These are phyloP conservation scores for Tarenaya hassleriana DNA, from an alignment of 345 rosid species.

Conservation along the genomic window DNA sequence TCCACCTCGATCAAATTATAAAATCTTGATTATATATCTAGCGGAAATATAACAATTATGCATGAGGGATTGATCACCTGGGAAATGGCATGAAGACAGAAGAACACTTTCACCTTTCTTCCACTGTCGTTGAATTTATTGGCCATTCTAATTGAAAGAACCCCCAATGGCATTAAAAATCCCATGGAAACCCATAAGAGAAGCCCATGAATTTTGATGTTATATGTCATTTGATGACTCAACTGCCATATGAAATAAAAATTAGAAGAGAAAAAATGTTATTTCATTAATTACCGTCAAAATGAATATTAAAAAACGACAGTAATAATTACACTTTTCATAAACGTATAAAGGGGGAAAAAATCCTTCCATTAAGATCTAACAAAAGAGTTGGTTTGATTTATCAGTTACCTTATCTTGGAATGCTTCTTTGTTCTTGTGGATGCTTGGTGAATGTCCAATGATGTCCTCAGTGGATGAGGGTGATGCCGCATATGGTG, in stretches of 20 bases:
- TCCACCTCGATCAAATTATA: background rate
- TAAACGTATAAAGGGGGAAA: too few species aligned
- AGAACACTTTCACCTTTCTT: slow-evolving; percentile 42
- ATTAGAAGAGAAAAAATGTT: too few species aligned
- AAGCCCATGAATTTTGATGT: slow-evolving; percentile 65
- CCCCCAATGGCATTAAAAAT: slow-evolving; percentile 70
- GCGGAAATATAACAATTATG: too few species aligned
- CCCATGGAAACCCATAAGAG: slow-evolving; percentile 89
- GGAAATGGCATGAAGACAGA: slow-evolving; percentile 19
- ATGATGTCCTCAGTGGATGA: slow-evolving; percentile 26
- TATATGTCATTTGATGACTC: slow-evolving; percentile 43
- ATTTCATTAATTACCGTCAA: background rate
- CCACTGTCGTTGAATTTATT: slow-evolving; percentile 42
- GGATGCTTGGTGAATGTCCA: slow-evolving; percentile 23
- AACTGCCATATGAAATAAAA: slow-evolving; percentile 29
- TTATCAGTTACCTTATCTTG: slow-evolving; percentile 8
- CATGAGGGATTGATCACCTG: too few species aligned
- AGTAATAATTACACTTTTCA: background rate
- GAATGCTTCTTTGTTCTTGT: slow-evolving; percentile 20
- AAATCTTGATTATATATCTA: too few species aligned
- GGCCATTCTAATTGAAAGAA: slow-evolving; percentile 65
- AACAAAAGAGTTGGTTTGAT: background rate
- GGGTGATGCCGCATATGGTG: slow-evolving; percentile 12
- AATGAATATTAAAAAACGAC: too few species aligned
- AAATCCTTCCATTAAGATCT: too few species aligned